Evolutionary conservation across 192 early-diverging fungal species (phyloP), one percentile per base, ranked within the genome.

Genomic region (Diversispora epigaea): DNA sequence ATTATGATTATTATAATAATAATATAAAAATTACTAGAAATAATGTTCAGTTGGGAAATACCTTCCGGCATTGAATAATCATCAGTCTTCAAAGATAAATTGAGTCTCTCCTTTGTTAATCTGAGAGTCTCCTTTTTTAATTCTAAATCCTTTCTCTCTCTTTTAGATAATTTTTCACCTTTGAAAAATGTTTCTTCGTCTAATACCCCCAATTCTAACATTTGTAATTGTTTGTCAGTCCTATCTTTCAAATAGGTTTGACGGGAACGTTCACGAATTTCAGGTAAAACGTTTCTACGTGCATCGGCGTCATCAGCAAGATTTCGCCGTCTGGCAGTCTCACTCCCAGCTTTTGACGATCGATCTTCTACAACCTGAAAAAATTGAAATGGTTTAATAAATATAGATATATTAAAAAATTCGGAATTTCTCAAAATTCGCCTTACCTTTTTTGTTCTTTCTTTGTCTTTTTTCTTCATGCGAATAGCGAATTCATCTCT

Each of bases 211-310:
- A 89, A 83, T 64, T 92, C 79, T 64, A 95, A 77, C 32, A 96
- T 81, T 75, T 91, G 81, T 57, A 99, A 82, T 58, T 88, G 86
- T 75, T 94, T 86, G 60, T 92, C 87, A 70, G 96, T 94, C 52
- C 97, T 92, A 80, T 91, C 90, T 58, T 89, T 89, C 9, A 99
- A 81, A 68, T 99, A 99, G 79, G 94, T 90, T 69, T 95, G 93
- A 55, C 96, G 91, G 10, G 97, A 92, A 15, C 91, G 79, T 25
- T 92, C 89, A 63, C 97, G 93, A n/a, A 98, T 84, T 43, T 90
- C 87, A 0, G 92, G 87, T 19, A 96, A 77, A 14, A 88, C 92
- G 49, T 86, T 80, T 22, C 80, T 81, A 25, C 94, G 86, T 1
- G 88, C 86, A n/a, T 89, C 86, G 12, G 77, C 85, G 74, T 96